Percentiles rank a stretch among this genome's conserved stretches.
Conservation (phyloP, 2,329 filamentous ascomycete species). For the Tolypocladium guangdongense region DNA sequence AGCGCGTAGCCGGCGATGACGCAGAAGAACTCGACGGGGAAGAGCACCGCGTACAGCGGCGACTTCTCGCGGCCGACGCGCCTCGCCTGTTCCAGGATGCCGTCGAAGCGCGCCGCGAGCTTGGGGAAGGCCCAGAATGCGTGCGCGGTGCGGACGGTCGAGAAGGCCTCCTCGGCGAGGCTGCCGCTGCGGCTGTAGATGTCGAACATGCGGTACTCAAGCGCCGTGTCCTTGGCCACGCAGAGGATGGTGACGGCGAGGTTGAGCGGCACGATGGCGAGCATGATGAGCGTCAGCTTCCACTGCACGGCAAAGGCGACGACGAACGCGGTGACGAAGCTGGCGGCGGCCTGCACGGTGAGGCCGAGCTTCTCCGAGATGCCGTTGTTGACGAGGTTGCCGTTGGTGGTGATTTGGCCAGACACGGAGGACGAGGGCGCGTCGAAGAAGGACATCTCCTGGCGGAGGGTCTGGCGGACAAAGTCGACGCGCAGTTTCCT, state of each 20-base stretch:
- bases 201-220: constrained; percentile 32
- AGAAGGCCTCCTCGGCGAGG: constrained; percentile 38
- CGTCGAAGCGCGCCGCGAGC: constrained; percentile 29
- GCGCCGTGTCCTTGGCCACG: constrained; percentile 26
- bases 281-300: constrained; percentile 32
- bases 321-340: constrained; percentile 27
- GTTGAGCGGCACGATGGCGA: constrained; percentile 33
- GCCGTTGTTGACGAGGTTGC: constrained; percentile 32
- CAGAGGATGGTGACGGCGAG: constrained; percentile 27
- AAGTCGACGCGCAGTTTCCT: constrained; percentile 26
- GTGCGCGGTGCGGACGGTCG: constrained; percentile 36
- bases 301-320: constrained; percentile 29
- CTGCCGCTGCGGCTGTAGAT: constrained; percentile 30
- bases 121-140: constrained; percentile 38
- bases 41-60: constrained; percentile 29
- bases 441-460: constrained; percentile 48
- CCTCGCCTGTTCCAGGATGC: constrained; percentile 27
- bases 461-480: constrained; percentile 27
- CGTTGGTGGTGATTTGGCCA: constrained; percentile 36
- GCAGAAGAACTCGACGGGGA: constrained; percentile 34
- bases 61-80: constrained; percentile 31
- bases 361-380: constrained; percentile 34
- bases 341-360: constrained; percentile 27
- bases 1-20: constrained; percentile 36
- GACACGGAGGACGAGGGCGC: constrained; percentile 30